A percentile compares a stretch with the other conserved stretches of the same genome.
phyloP scores from a whole-genome alignment of 768 basidiomycete genomes.

The Phanerochaete sordida region DNA sequence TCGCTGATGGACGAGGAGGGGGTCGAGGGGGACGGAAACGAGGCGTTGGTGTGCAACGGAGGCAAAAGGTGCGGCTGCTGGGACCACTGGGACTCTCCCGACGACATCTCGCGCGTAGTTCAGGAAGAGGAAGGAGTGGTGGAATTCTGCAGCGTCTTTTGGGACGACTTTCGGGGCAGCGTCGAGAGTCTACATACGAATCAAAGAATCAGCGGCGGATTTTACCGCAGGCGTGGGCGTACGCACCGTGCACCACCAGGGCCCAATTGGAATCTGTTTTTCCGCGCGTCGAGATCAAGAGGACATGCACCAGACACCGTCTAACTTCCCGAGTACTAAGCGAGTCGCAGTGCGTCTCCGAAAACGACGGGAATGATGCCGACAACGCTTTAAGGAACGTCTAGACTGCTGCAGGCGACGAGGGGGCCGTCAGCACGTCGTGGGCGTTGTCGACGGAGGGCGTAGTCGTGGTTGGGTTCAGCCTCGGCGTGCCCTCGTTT shows the following conservation, averaged over 20 bases:
- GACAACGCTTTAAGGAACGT: neutral
- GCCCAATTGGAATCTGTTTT: neutral
- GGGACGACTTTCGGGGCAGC: neutral
- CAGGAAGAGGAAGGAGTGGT: constrained; percentile 1
- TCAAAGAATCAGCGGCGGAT: neutral
- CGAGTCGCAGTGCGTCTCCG: neutral
- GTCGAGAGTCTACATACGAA: neutral
- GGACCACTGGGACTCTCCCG: constrained; percentile 24
- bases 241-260: neutral
- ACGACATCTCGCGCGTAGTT: constrained; percentile 9
- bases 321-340: neutral
- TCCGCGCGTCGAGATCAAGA: constrained; percentile 4
- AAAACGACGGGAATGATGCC: neutral
- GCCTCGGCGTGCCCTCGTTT: constrained; percentile 7
- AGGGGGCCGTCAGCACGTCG: constrained; percentile 2
- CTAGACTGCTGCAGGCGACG: neutral
- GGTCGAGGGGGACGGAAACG: constrained; percentile 31
- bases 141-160: neutral
- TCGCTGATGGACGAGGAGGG: constrained; percentile 29
- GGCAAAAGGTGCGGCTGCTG: constrained; percentile 28
- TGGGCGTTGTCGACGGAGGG: constrained; percentile 6
- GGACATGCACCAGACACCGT: constrained; percentile 1
- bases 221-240: neutral
- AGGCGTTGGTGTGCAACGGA: constrained; percentile 25
- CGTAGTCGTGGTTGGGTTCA: neutral